Evolutionary conservation across 345 rosid species (phyloP).

Genomic region (Lagerstroemia speciosa): DNA sequence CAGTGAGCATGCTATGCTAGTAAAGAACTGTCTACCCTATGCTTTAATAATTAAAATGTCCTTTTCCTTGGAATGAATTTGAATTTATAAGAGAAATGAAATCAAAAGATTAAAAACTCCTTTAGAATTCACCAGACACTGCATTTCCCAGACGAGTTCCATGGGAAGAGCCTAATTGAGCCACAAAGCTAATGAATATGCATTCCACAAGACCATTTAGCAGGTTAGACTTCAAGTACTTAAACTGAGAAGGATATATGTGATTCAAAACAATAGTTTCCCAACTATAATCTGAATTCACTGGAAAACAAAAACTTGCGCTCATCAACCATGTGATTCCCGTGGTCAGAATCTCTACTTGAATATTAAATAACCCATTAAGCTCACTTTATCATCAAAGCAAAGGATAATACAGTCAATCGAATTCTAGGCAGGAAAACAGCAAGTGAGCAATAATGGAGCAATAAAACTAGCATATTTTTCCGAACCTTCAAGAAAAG

Average conservation of each 20-base stretch:
- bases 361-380: background rate
- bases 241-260: background rate
- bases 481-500: background rate
- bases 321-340: background rate
- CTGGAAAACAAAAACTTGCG: background rate
- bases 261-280: background rate
- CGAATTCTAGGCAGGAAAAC: too few relatives aligned
- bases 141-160: background rate
- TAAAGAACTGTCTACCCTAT: too few relatives aligned
- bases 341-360: background rate
- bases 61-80: background rate
- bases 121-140: background rate
- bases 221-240: background rate
- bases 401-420: too few relatives aligned
- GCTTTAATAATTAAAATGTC: background rate
- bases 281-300: background rate
- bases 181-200: background rate
- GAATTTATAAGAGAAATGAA: background rate
- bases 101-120: background rate
- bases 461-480: background rate
- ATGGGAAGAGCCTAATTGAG: background rate
- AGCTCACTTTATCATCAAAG: too few relatives aligned
- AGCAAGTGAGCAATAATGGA: background rate
- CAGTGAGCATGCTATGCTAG: too few relatives aligned
- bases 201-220: background rate